phyloP scores from a whole-genome alignment of 2,329 filamentous ascomycete genomes.

The Lachnellula arida region DNA sequence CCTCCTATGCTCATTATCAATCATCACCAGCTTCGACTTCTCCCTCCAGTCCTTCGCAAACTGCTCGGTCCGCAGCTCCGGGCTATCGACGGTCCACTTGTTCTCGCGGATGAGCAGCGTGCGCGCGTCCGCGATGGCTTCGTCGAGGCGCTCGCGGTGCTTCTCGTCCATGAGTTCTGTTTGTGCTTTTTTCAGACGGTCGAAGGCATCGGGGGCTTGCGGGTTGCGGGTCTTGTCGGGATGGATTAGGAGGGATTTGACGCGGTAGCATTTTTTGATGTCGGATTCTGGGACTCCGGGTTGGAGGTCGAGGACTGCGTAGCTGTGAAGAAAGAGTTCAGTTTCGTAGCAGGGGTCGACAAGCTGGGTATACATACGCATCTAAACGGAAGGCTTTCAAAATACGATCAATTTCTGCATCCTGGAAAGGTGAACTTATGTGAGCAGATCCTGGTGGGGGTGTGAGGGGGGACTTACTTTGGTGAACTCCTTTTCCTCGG shows the following conservation, averaged over 20 bases:
- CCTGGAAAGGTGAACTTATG: slow-evolving; percentile 46
- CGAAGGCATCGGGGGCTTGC: slow-evolving; percentile 88
- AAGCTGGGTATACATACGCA: slow-evolving; percentile 44
- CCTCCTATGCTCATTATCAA: slow-evolving; percentile 85
- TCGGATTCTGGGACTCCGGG: slow-evolving; percentile 93
- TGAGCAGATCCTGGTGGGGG: not conserved
- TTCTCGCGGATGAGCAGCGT: slow-evolving; percentile 91
- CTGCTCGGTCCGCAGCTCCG: slow-evolving; percentile 77
- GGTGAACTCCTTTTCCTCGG: slow-evolving; percentile 83
- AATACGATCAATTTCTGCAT: slow-evolving; percentile 94
- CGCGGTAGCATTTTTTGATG: slow-evolving; percentile 91
- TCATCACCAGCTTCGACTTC: slow-evolving; percentile 83
- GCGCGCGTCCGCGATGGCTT: slow-evolving; percentile 92
- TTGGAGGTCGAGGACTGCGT: slow-evolving; percentile 91
- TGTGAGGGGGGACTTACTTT: slow-evolving; percentile 53
- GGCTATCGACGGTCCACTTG: slow-evolving; percentile 85
- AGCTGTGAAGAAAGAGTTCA: slow-evolving; percentile 45
- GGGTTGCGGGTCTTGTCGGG: slow-evolving; percentile 96
- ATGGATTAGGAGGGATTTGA: slow-evolving; percentile 98
- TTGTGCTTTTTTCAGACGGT: slow-evolving; percentile 93
- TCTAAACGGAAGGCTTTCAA: slow-evolving; percentile 81
- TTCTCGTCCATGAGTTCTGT: slow-evolving; percentile 92
- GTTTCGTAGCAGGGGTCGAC: slow-evolving; percentile 4
- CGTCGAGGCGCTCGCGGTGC: slow-evolving; percentile 78
- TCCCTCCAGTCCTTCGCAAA: slow-evolving; percentile 85